Conservation (phyloP, 768 basidiomycete species). For the Coprinopsis marcescibilis region DNA sequence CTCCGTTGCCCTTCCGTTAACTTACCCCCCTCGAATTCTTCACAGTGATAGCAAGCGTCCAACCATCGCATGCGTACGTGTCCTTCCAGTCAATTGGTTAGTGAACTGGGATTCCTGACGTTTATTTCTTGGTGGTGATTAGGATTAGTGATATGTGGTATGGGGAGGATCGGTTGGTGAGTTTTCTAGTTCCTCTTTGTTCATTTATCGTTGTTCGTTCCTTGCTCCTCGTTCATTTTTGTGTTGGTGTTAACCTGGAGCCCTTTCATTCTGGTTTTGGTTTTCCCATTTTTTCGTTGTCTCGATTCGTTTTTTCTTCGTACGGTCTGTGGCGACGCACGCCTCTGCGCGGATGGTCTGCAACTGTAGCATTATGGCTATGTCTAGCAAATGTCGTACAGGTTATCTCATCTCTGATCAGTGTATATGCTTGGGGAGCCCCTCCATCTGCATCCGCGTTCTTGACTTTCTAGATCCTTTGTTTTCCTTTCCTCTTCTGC, state of each 20-base stretch:
- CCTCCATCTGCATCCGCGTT: too few relatives aligned
- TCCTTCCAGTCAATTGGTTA: not conserved
- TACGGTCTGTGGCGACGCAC: too few relatives aligned
- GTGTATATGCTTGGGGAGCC: too few relatives aligned
- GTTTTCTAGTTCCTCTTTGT: slow-evolving; percentile 10
- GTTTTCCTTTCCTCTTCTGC: too few relatives aligned
- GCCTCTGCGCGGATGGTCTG: too few relatives aligned
- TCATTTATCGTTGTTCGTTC: not conserved
- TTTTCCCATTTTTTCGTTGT: not conserved
- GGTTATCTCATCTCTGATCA: too few relatives aligned
- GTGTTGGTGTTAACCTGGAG: not conserved
- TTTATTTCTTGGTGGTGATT: not conserved
- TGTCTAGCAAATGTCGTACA: too few relatives aligned
- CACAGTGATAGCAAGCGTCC: slow-evolving; percentile 86
- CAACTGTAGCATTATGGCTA: too few relatives aligned
- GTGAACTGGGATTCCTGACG: not conserved
- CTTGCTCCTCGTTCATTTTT: not conserved
- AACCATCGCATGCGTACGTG: slow-evolving; percentile 85
- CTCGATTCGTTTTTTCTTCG: not conserved
- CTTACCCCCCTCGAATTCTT: not conserved
- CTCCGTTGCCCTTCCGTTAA: too few relatives aligned
- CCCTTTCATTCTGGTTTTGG: not conserved
- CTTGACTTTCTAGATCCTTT: too few relatives aligned
- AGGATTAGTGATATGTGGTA: slow-evolving; percentile 92
- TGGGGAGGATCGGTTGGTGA: slow-evolving; percentile 73